A percentile compares a stretch with the other conserved stretches of the same genome.
These are phyloP conservation scores for Paxillus involutus DNA, from an alignment of 768 basidiomycete genomes.

Conservation along the genomic window DNA sequence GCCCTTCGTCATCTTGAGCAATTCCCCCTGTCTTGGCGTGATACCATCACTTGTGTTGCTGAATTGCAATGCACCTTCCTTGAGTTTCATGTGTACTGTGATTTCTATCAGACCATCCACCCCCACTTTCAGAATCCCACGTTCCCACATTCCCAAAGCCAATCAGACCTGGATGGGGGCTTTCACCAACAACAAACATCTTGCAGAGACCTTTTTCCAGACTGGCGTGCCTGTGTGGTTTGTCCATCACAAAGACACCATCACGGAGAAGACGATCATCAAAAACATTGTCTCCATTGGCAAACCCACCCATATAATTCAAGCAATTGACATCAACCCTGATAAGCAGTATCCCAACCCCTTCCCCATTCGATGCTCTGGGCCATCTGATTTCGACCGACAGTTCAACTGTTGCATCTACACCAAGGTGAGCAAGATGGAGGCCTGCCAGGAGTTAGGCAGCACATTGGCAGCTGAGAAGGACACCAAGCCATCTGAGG, in stretches of 20 bases:
- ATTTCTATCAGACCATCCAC: not conserved
- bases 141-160: no score
- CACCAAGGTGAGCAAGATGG: no score
- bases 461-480: no score
- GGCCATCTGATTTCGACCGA: no score
- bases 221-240: not conserved
- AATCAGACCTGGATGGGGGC: not conserved
- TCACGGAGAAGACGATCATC: not conserved
- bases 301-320: not conserved
- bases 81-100: not conserved
- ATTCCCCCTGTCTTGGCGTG: not conserved
- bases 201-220: not conserved
- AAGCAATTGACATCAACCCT: no score
- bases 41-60: not conserved
- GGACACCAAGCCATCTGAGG: no score
- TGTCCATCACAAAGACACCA: not conserved
- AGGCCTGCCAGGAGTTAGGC: no score
- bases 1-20: no score
- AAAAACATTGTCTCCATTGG: not conserved
- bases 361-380: no score
- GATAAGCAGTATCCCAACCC: no score
- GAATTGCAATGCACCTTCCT: not conserved
- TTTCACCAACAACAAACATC: not conserved
- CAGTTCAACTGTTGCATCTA: no score
- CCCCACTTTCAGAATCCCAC: not conserved